Conservation (phyloP, 2,329 filamentous ascomycete species). For the Allantophomopsis lycopodina region DNA sequence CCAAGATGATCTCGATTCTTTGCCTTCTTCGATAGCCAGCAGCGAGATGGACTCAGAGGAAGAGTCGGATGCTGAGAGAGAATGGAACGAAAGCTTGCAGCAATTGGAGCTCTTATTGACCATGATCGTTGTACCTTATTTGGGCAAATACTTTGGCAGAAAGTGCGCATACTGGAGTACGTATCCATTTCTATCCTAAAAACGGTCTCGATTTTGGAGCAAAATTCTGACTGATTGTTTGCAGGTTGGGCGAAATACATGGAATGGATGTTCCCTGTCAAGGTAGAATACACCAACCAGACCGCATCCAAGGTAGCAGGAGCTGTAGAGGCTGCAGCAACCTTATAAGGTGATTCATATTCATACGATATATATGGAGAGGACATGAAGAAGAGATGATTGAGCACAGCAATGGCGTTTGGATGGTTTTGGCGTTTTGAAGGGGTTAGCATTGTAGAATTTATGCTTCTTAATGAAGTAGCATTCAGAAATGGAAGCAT, state of each 20-base stretch:
- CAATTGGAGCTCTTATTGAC: conserved; percentile 86
- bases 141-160: conserved; percentile 88
- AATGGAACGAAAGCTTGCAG: conserved; percentile 90
- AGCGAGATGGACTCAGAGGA: conserved; percentile 41
- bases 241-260: conserved; percentile 86
- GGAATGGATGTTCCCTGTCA: conserved; percentile 83
- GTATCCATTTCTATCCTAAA: conserved; percentile 18
- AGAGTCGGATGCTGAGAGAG: conserved; percentile 75
- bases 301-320: conserved; percentile 49
- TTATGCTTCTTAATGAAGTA: too few species aligned
- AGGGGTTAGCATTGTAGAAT: too few species aligned
- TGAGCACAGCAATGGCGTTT: too few species aligned
- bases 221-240: conserved; percentile 5
- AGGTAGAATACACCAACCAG: conserved; percentile 53
- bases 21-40: conserved; percentile 41
- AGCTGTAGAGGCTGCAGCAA: conserved; percentile 43
- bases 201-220: conserved; percentile 2
- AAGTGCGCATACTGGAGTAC: conserved; percentile 95
- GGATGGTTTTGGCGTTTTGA: too few species aligned
- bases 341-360: conserved; percentile 10
- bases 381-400: too few species aligned
- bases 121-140: conserved; percentile 88
- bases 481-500: too few species aligned
- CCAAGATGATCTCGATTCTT: conserved; percentile 46
- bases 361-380: too few species aligned